Conservation (phyloP, 2,329 filamentous ascomycete genomes). For the Dendryphion nanum region DNA sequence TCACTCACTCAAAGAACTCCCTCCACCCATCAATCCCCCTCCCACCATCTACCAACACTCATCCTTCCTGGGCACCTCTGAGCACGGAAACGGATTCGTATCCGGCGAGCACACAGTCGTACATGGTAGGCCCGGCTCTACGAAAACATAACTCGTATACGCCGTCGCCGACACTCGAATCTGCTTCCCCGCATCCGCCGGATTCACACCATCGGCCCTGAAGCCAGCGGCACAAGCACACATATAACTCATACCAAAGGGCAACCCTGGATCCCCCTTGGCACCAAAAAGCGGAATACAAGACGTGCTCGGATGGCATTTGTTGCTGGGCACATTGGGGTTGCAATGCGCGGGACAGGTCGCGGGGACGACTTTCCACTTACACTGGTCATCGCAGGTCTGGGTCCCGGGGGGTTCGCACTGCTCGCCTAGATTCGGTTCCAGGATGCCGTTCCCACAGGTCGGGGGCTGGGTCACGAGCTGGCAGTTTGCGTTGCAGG, state of each 20-base stretch:
- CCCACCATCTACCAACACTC: too few relatives aligned
- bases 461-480: not conserved
- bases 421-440: too few relatives aligned
- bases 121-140: slow-evolving; percentile 15
- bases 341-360: slow-evolving; percentile 34
- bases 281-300: slow-evolving; percentile 33
- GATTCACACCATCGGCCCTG: slow-evolving; percentile 3
- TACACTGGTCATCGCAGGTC: too few relatives aligned
- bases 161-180: slow-evolving; percentile 9
- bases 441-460: slow-evolving; percentile 3
- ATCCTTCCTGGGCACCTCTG: too few relatives aligned
- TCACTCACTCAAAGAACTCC: slow-evolving; percentile 9
- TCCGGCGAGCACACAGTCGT: slow-evolving; percentile 13
- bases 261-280: too few relatives aligned
- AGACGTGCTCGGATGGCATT: slow-evolving; percentile 44
- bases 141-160: slow-evolving; percentile 17
- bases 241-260: slow-evolving; percentile 5
- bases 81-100: too few relatives aligned
- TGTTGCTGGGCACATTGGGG: slow-evolving; percentile 38
- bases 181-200: slow-evolving; percentile 4
- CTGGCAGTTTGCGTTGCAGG: not conserved
- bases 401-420: too few relatives aligned
- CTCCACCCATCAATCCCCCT: slow-evolving; percentile 18
- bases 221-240: slow-evolving; percentile 15
- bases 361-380: too few relatives aligned